Percentiles rank a stretch among this genome's conserved stretches.
phyloP scores from a whole-genome alignment of 768 basidiomycete species.

The Podaxis sp. region DNA sequence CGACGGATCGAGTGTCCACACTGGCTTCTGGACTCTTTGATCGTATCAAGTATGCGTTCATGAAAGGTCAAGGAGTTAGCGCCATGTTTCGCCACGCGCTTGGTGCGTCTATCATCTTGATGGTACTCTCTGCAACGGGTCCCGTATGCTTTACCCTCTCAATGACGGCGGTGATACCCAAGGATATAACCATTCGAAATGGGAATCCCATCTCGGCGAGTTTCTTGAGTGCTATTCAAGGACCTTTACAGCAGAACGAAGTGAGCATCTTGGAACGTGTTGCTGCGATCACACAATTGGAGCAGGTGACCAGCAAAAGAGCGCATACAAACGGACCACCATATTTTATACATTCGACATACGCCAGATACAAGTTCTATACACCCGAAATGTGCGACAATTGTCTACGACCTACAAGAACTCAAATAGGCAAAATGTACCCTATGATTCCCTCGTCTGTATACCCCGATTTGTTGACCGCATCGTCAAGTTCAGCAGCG shows the following conservation, averaged over 20 bases:
- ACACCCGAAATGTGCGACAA: too few species aligned
- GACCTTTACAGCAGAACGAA: background rate
- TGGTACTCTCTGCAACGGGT: constrained; percentile 3
- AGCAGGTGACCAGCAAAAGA: background rate
- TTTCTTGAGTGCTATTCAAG: background rate
- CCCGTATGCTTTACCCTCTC: constrained; percentile 3
- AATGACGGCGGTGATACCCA: background rate
- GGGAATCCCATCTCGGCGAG: background rate
- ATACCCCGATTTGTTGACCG: constrained; percentile 2
- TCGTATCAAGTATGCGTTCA: constrained; percentile 1
- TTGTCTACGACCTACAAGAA: too few species aligned
- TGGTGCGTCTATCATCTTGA: constrained; percentile 1
- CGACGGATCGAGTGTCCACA: constrained; percentile 1
- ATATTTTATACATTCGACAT: too few species aligned
- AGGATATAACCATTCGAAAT: background rate
- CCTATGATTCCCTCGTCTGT: constrained; percentile 4
- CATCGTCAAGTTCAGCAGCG: background rate
- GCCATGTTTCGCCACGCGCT: constrained; percentile 3
- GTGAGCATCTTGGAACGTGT: background rate
- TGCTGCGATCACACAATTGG: background rate
- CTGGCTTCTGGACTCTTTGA: constrained; percentile 2
- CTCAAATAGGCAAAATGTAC: constrained; percentile 6
- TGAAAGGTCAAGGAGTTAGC: background rate
- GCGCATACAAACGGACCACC: too few species aligned
- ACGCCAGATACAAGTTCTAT: too few species aligned